phyloP scores from a whole-genome alignment of 208 protist species.

The Acanthamoeba sp. region DNA sequence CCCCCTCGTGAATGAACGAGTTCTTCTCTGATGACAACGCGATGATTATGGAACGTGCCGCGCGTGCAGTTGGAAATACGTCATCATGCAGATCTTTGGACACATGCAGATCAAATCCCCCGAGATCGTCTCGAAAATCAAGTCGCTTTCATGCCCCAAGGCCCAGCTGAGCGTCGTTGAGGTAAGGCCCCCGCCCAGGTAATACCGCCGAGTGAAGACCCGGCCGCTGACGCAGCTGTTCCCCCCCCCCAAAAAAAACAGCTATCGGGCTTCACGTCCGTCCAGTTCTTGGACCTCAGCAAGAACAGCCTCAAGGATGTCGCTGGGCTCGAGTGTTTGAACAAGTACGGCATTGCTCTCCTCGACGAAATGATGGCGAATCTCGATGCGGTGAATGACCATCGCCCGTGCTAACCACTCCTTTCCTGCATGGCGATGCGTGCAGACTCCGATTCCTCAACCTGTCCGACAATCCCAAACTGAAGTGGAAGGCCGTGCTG shows the following conservation, averaged over 20 bases:
- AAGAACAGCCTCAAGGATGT: slow-evolving; percentile 63
- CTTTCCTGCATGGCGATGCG: background rate
- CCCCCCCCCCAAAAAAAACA: background rate
- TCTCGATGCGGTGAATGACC: background rate
- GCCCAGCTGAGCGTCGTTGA: slow-evolving; percentile 25
- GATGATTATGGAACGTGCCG: no score
- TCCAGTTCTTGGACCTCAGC: slow-evolving; percentile 55
- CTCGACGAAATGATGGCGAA: background rate
- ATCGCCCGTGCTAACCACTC: background rate
- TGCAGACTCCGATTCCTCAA: slow-evolving; percentile 51
- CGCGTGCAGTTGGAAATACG: slow-evolving; percentile 41
- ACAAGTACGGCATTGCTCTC: background rate
- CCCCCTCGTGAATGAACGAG: no score
- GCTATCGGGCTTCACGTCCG: slow-evolving; percentile 18
- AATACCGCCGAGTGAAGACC: background rate
- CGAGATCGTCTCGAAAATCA: background rate
- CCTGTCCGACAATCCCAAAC: slow-evolving; percentile 63
- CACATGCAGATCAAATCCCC: slow-evolving; percentile 56
- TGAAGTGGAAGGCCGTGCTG: slow-evolving; percentile 58
- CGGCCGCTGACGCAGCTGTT: no score
- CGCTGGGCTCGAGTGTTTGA: slow-evolving; percentile 33
- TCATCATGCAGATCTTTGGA: slow-evolving; percentile 45
- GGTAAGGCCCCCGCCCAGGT: background rate
- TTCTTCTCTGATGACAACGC: background rate
- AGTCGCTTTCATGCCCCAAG: slow-evolving; percentile 17